Conservation (phyloP, 2,329 filamentous ascomycete genomes). For the Elsinoe necatrix region DNA sequence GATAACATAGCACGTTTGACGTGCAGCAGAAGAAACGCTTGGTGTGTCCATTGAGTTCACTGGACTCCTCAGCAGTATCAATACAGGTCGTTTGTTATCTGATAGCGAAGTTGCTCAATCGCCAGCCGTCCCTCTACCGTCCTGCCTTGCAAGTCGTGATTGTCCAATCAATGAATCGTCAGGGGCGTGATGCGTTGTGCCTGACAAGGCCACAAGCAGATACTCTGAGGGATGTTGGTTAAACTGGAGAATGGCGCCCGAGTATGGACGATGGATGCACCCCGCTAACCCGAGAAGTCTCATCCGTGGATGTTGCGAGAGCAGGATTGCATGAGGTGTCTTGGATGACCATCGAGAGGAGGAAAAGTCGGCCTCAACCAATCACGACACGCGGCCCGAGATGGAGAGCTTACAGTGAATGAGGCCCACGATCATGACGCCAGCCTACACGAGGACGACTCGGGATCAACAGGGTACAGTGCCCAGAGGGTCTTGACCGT, state of each 20-base stretch:
- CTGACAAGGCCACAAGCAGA: neutral
- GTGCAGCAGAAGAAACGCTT: slow-evolving; percentile 8
- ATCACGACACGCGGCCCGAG: slow-evolving; percentile 5
- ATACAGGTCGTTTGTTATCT: neutral
- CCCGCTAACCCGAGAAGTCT: slow-evolving; percentile 3
- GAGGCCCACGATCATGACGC: neutral
- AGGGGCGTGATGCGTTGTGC: neutral
- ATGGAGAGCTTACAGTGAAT: neutral
- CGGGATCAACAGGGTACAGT: slow-evolving; percentile 1
- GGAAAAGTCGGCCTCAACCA: neutral
- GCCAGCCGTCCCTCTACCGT: neutral
- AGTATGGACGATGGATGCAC: neutral
- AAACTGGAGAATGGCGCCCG: neutral
- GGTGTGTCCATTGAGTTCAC: slow-evolving; percentile 7
- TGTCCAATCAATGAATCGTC: neutral
- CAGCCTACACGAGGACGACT: neutral
- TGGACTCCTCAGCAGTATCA: slow-evolving; percentile 7
- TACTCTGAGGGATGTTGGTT: neutral
- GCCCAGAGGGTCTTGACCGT: neutral
- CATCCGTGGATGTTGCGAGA: neutral
- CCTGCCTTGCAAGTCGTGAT: neutral
- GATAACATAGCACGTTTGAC: slow-evolving; percentile 11
- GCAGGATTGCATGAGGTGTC: slow-evolving; percentile 8
- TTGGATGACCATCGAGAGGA: neutral
- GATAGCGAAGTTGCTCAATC: slow-evolving; percentile 4